These are phyloP conservation scores for Umbelopsis sp. DNA, from an alignment of 192 early-diverging fungal genomes.

Conservation along the genomic window DNA sequence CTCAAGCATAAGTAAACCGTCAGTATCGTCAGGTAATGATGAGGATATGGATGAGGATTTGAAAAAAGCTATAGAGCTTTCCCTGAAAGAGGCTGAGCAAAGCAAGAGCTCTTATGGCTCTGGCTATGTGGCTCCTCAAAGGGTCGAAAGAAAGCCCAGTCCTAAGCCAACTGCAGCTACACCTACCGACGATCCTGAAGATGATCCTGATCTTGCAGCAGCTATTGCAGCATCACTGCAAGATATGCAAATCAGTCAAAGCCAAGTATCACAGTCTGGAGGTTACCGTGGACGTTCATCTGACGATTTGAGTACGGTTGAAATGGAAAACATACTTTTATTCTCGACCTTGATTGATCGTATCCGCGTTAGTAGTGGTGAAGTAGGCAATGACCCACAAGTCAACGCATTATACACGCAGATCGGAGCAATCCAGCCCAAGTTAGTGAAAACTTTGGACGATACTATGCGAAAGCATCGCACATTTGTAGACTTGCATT, in stretches of 20 bases:
- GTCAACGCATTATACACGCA: conserved; percentile 81
- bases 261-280: conserved; percentile 6
- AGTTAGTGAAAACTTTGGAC: conserved; percentile 74
- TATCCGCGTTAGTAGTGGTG: conserved; percentile 78
- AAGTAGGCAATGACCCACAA: conserved; percentile 75
- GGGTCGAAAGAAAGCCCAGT: conserved; percentile 17
- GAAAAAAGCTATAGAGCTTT: conserved; percentile 90
- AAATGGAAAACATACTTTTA: conserved; percentile 88
- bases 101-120: conserved; percentile 42
- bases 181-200: conserved; percentile 49
- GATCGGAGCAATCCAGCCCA: conserved; percentile 85
- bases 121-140: conserved; percentile 43
- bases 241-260: conserved; percentile 53
- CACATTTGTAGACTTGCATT: conserved; percentile 74
- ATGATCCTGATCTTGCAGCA: conserved; percentile 72
- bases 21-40: conserved; percentile 18
- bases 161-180: not conserved
- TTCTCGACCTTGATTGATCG: conserved; percentile 87
- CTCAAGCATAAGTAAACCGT: conserved; percentile 21
- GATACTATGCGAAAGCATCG: conserved; percentile 79
- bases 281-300: conserved; percentile 34
- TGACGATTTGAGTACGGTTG: conserved; percentile 70
- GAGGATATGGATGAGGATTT: conserved; percentile 89
- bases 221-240: conserved; percentile 79
- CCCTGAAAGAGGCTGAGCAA: conserved; percentile 74